Percentiles rank a stretch among this genome's conserved stretches.
These are phyloP conservation scores for Lactarius tabidus DNA, from an alignment of 768 basidiomycete genomes.

Conservation along the genomic window DNA sequence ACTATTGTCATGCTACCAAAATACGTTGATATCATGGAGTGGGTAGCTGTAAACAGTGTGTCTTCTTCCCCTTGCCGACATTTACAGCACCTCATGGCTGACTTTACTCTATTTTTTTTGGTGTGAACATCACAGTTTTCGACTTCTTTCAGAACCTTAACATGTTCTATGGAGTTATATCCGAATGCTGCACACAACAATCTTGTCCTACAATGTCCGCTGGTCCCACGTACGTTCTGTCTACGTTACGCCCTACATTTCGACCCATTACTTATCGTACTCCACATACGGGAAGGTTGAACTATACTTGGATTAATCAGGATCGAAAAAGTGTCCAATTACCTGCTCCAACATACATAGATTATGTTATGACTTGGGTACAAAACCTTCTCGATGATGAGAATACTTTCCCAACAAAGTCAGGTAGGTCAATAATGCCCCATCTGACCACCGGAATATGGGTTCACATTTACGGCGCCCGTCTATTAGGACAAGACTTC, in stretches of 20 bases:
- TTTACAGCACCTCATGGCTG: not conserved
- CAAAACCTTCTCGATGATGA: conserved; percentile 95
- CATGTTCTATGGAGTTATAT: conserved; percentile 91
- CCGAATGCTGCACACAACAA: conserved; percentile 88
- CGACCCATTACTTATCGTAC: not conserved
- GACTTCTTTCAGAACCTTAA: conserved; percentile 98
- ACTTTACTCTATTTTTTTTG: conserved; percentile 11
- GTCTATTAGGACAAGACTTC: conserved; percentile 70
- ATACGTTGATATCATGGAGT: conserved; percentile 93
- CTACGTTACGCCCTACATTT: not conserved
- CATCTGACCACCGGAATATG: not conserved
- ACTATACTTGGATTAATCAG: conserved; percentile 93
- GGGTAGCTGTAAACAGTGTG: conserved; percentile 91
- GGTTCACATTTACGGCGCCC: not conserved
- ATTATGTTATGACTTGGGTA: conserved; percentile 96
- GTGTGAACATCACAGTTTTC: conserved; percentile 54
- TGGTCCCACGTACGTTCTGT: conserved; percentile 63
- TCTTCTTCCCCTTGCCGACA: conserved; percentile 36
- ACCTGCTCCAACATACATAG: conserved; percentile 93
- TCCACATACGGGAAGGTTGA: conserved; percentile 50
- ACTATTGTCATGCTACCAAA: conserved; percentile 96
- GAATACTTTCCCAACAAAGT: conserved; percentile 89
- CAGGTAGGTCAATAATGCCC: conserved; percentile 50
- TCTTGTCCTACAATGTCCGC: conserved; percentile 92
- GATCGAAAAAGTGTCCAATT: conserved; percentile 83